A percentile compares a stretch with the other conserved stretches of the same genome.
phyloP scores from a whole-genome alignment of 2,329 filamentous ascomycete species.

The Tricladium varicosporioides region DNA sequence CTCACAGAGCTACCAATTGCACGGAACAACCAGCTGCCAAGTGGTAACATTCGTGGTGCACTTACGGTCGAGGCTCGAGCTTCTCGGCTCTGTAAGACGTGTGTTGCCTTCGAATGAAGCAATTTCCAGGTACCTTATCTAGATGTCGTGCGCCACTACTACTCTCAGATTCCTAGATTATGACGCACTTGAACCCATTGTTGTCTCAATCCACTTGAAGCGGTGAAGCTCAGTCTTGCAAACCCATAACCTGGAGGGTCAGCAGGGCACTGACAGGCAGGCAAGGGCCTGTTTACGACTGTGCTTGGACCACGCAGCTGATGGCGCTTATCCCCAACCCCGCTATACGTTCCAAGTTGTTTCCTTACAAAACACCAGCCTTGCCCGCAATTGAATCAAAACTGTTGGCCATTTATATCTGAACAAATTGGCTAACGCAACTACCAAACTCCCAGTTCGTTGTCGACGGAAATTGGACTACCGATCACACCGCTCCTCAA shows the following conservation, averaged over 20 bases:
- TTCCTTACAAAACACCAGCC: slow-evolving; percentile 12
- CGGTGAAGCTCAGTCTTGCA: slow-evolving; percentile 19
- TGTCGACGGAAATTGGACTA: slow-evolving; percentile 87
- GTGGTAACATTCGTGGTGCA: no score
- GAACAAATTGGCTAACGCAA: background rate
- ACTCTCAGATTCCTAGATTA: no score
- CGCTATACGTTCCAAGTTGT: slow-evolving; percentile 23
- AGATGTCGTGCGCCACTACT: no score
- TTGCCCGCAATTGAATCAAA: slow-evolving; percentile 10
- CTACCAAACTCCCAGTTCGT: slow-evolving; percentile 66
- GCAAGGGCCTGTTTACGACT: background rate
- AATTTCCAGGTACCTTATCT: no score
- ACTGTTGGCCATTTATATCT: slow-evolving; percentile 7
- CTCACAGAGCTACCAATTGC: no score
- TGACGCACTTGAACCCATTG: no score
- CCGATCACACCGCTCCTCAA: slow-evolving; percentile 75
- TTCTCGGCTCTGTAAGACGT: no score
- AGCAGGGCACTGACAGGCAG: no score
- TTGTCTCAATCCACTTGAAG: slow-evolving; percentile 14
- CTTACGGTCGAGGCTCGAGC: no score
- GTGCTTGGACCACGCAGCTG: slow-evolving; percentile 25
- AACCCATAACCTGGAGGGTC: background rate
- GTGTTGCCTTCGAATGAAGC: no score
- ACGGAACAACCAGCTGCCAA: no score
- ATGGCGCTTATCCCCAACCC: slow-evolving; percentile 28